These are phyloP conservation scores for Agaricus sinodeliciosus DNA, from an alignment of 768 basidiomycete genomes.

Conservation along the genomic window DNA sequence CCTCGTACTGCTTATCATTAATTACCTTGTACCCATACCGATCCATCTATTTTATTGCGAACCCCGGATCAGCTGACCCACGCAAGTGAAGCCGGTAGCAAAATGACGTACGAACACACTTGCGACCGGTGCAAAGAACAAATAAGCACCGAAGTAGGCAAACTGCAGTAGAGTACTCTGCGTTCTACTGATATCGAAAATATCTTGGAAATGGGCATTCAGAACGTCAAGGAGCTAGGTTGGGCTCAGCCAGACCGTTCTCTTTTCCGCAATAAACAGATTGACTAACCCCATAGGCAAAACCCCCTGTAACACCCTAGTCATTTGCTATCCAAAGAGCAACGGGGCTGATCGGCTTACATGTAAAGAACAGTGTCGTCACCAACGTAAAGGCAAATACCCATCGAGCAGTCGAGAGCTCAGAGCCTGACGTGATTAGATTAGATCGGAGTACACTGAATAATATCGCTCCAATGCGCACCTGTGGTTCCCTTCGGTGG, in stretches of 20 bases:
- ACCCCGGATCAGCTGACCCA: background rate
- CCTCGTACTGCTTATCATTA: background rate
- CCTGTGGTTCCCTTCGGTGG: conserved; percentile 36
- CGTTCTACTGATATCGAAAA: conserved; percentile 61
- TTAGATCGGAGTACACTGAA: background rate
- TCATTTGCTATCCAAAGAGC: background rate
- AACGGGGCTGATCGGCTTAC: conserved; percentile 25
- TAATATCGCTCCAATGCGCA: conserved; percentile 9
- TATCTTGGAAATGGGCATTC: conserved; percentile 67
- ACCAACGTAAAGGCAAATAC: conserved; percentile 60
- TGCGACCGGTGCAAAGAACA: conserved; percentile 54
- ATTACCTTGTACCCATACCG: conserved; percentile 59
- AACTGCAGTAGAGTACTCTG: conserved; percentile 72
- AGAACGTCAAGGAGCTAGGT: conserved; percentile 59
- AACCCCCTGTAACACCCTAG: conserved; percentile 44
- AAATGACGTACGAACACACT: conserved; percentile 43
- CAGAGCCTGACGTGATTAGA: conserved; percentile 24
- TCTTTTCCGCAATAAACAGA: background rate
- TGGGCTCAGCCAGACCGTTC: background rate
- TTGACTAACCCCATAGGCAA: conserved; percentile 53
- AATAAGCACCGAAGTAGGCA: conserved; percentile 66
- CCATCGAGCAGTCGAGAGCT: conserved; percentile 41
- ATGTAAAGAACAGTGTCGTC: conserved; percentile 72
- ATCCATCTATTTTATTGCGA: conserved; percentile 37
- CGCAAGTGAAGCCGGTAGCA: no score